These are phyloP conservation scores for Coniella vitis DNA, from an alignment of 2,329 filamentous ascomycete genomes.

Conservation along the genomic window DNA sequence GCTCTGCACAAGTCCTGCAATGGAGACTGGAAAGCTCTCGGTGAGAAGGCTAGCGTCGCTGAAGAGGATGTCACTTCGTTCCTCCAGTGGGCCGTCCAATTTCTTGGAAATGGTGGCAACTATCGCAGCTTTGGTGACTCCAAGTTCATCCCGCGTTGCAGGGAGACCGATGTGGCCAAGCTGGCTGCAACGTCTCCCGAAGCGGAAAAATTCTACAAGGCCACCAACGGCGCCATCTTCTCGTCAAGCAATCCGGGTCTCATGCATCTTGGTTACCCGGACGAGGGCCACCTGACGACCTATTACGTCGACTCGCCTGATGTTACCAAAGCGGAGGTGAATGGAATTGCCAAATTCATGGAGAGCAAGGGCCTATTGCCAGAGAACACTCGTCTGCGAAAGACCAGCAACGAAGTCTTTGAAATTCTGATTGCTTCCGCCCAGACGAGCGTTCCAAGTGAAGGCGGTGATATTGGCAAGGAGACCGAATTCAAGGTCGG, in stretches of 20 bases:
- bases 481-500: slow-evolving; percentile 53
- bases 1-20: slow-evolving; percentile 57
- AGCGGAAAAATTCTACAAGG: slow-evolving; percentile 57
- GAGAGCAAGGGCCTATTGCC: slow-evolving; percentile 63
- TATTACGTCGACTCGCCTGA: slow-evolving; percentile 73
- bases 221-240: slow-evolving; percentile 67
- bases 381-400: slow-evolving; percentile 71
- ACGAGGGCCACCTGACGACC: slow-evolving; percentile 69
- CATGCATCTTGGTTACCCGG: slow-evolving; percentile 70
- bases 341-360: slow-evolving; percentile 64
- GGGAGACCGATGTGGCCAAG: slow-evolving; percentile 55
- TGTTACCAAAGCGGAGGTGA: slow-evolving; percentile 71
- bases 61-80: slow-evolving; percentile 60
- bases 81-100: slow-evolving; percentile 70
- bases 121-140: slow-evolving; percentile 84
- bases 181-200: slow-evolving; percentile 56
- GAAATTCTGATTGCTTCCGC: slow-evolving; percentile 71
- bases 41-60: slow-evolving; percentile 56
- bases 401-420: slow-evolving; percentile 56
- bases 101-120: slow-evolving; percentile 75
- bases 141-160: slow-evolving; percentile 72
- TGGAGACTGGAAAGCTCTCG: slow-evolving; percentile 66
- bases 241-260: slow-evolving; percentile 55
- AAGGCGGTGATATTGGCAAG: slow-evolving; percentile 63
- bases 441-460: slow-evolving; percentile 48